These are phyloP conservation scores for Toxicodendron radicans DNA, from an alignment of 345 rosid species.

Conservation along the genomic window DNA sequence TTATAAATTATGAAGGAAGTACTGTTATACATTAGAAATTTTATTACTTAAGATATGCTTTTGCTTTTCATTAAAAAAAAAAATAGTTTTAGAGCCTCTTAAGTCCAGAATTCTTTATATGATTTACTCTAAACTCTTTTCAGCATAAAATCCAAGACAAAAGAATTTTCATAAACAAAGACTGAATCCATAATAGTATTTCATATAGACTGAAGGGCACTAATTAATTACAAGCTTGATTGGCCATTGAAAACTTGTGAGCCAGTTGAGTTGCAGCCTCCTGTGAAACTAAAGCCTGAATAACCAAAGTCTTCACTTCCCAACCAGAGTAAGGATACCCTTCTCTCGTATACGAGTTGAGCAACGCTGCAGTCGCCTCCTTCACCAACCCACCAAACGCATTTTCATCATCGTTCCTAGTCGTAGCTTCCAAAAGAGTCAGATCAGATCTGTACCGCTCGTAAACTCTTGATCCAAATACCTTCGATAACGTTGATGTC, in stretches of 20 bases:
- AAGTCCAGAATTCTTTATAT: too few relatives aligned
- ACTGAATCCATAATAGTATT: too few relatives aligned
- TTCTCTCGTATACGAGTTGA: constrained; percentile 72
- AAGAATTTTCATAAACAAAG: too few relatives aligned
- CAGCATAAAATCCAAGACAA: too few relatives aligned
- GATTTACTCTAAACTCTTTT: too few relatives aligned
- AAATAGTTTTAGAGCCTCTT: too few relatives aligned
- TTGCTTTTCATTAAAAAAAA: too few relatives aligned
- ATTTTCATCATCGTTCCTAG: constrained; percentile 47
- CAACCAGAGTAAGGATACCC: constrained; percentile 62
- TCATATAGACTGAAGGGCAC: too few relatives aligned
- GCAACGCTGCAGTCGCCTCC: constrained; percentile 75
- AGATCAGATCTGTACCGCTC: constrained; percentile 78
- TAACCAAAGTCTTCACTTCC: constrained; percentile 81
- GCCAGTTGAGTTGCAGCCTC: constrained; percentile 62
- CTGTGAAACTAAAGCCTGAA: constrained; percentile 66
- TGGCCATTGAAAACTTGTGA: constrained; percentile 50
- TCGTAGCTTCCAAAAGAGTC: constrained; percentile 67
- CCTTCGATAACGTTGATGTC: constrained; percentile 67
- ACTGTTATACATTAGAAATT: too few relatives aligned
- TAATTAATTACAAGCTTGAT: constrained; percentile 57
- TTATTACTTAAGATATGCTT: too few relatives aligned
- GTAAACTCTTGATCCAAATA: constrained; percentile 62
- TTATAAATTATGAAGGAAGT: too few relatives aligned
- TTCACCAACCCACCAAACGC: constrained; percentile 59